A percentile compares a stretch with the other conserved stretches of the same genome.
Conservation (phyloP, 1,139 yeast species). For the Debaryomycetaceae sp. region DNA sequence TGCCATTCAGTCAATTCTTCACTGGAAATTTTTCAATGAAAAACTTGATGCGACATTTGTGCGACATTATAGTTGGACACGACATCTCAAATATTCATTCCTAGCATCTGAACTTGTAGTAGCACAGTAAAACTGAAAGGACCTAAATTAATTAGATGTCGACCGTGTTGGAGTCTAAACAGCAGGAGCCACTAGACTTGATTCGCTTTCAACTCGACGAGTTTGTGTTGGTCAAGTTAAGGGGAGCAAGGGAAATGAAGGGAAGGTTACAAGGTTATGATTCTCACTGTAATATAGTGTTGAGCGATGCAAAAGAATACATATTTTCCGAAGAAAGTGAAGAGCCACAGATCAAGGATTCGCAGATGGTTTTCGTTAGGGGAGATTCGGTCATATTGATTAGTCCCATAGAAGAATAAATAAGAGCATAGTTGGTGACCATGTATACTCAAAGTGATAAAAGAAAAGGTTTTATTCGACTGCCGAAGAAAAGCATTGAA, state of each 20-base stretch:
- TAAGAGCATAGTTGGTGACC: neutral
- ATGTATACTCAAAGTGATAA: neutral
- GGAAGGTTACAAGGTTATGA: conserved; percentile 95
- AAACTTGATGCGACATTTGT: neutral
- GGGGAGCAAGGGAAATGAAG: conserved; percentile 93
- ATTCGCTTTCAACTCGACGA: conserved; percentile 87
- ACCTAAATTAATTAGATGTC: conserved; percentile 23
- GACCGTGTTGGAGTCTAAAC: conserved; percentile 31
- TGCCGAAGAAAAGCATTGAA: neutral
- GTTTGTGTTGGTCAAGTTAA: conserved; percentile 77
- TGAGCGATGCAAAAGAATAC: conserved; percentile 89
- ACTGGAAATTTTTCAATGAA: neutral
- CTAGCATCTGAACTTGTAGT: too few relatives aligned
- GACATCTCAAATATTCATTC: neutral
- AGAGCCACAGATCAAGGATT: conserved; percentile 50
- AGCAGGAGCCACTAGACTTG: conserved; percentile 74
- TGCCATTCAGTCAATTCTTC: too few relatives aligned
- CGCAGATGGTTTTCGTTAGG: conserved; percentile 92
- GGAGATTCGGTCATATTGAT: conserved; percentile 92
- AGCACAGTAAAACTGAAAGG: too few relatives aligned
- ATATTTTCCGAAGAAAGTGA: conserved; percentile 55
- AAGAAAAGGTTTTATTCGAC: neutral
- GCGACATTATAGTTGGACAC: neutral
- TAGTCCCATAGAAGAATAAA: conserved; percentile 37
- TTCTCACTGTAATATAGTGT: conserved; percentile 92